Evolutionary conservation across 2,329 filamentous ascomycete genomes (phyloP), one percentile per base, ranked within the genome.

Genomic region (Hypomyces rosellus): DNA sequence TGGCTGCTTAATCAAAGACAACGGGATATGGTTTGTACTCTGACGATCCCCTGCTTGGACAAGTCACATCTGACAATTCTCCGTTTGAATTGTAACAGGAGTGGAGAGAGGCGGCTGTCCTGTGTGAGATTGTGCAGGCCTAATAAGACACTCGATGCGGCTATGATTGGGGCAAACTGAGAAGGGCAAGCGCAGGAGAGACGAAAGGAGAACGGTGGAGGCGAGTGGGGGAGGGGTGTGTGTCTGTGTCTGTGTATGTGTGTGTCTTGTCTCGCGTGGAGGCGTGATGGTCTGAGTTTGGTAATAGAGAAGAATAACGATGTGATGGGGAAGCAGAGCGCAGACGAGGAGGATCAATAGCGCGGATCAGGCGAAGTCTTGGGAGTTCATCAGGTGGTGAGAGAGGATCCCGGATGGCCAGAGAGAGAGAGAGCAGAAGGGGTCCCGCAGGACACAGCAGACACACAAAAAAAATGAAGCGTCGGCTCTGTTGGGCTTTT

Each of bases 21-120:
- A 49, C 46, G 40, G 52, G 45, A 49, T 46, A 54, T 52, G 49
- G 45, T 42, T 58, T 63, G 64, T 65, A 59, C 60, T 60, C 63
- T 61, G 61, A 58, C 59, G 58, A 60, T 62, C 54, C 61, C 57
- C 59, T 59, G 58, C 54, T 51, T 54, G 58, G 47, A 43, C 48
- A 50, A 53, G 36, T 59, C 62, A 57, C 63, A 61, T 52, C 55
- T 57, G 57, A 67, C 61, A 68, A 68, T 67, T 68, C 65, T 68
- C 66, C 66, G 65, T 40, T 38, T n/a, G 48, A 42, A 59, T 58
- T 61, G 60, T 61, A 59, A 65, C 56, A 56, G 55, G 54, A 54
- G 52, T 50, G 52, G 53, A 56, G 36, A 49, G 57, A 55, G 53
- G 46, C 50, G 46, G 43, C 50, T 36, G 43, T 41, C 42, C 53